phyloP scores from a whole-genome alignment of 176 grass and related monocot species.

The Juncus inflexus region DNA sequence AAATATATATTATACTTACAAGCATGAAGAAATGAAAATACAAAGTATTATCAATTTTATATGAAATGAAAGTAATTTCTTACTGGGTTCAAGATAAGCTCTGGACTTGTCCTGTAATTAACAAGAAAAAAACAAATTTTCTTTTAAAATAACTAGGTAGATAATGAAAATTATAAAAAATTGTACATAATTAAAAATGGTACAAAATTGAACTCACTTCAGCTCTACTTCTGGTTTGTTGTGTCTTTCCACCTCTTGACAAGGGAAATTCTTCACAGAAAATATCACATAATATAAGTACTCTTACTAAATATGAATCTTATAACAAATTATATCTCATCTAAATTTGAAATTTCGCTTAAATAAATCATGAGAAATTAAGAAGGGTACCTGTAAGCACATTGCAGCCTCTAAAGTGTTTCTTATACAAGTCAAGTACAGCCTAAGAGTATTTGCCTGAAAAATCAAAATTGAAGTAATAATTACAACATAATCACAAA shows the following conservation, averaged over 20 bases:
- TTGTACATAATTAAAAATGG: neutral
- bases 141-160: neutral
- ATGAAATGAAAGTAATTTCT: constrained; percentile 21
- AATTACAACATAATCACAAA: neutral
- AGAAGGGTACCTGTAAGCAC: constrained; percentile 74
- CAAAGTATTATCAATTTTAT: constrained; percentile 6
- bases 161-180: neutral
- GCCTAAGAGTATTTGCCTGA: constrained; percentile 64
- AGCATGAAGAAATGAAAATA: constrained; percentile 1
- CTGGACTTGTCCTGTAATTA: constrained; percentile 65
- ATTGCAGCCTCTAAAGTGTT: constrained; percentile 95
- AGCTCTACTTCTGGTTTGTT: constrained; percentile 96
- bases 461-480: constrained; percentile 10
- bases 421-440: constrained; percentile 90
- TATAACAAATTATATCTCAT: neutral
- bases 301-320: neutral
- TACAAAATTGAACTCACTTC: constrained; percentile 48
- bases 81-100: constrained; percentile 80
- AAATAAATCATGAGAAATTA: neutral
- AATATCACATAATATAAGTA: neutral
- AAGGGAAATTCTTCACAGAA: constrained; percentile 79
- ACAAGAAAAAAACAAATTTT: constrained; percentile 32
- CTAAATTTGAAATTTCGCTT: neutral
- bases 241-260: constrained; percentile 96
- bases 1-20: constrained; percentile 6